These are phyloP conservation scores for Colletotrichum acutatum DNA, from an alignment of 2,329 filamentous ascomycete species.

Conservation along the genomic window DNA sequence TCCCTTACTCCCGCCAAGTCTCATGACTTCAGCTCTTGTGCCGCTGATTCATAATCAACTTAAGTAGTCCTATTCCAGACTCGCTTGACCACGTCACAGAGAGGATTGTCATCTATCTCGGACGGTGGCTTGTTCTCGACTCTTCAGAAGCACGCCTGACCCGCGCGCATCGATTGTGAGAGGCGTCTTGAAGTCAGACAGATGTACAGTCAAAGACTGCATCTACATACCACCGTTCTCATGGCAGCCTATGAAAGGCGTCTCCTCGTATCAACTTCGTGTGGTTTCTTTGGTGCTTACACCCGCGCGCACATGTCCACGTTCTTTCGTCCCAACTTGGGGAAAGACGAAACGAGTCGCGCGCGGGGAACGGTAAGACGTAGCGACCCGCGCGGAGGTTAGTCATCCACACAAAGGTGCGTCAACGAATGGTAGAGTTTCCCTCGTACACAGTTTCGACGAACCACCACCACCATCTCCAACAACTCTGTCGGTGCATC, in stretches of 20 bases:
- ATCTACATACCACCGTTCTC: background rate
- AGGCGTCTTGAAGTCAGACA: background rate
- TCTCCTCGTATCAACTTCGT: background rate
- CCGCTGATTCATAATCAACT: too few relatives aligned
- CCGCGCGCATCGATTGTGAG: background rate
- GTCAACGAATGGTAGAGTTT: background rate
- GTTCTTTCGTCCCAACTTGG: background rate
- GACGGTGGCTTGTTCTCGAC: background rate
- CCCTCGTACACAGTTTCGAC: background rate
- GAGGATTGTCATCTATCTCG: background rate
- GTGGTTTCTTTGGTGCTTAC: background rate
- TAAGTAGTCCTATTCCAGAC: too few relatives aligned
- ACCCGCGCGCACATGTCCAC: background rate
- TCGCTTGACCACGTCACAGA: background rate
- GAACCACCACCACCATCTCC: background rate
- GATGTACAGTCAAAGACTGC: background rate
- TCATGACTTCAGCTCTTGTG: too few relatives aligned
- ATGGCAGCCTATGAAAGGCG: background rate
- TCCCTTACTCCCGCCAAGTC: background rate
- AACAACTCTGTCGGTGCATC: background rate
- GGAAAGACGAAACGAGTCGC: conserved; percentile 6
- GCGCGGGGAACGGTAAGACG: background rate
- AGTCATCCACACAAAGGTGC: background rate
- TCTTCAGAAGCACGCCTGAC: background rate
- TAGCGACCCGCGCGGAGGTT: conserved; percentile 17